phyloP scores from a whole-genome alignment of 345 rosid genomes.

The Nasturtium officinale region DNA sequence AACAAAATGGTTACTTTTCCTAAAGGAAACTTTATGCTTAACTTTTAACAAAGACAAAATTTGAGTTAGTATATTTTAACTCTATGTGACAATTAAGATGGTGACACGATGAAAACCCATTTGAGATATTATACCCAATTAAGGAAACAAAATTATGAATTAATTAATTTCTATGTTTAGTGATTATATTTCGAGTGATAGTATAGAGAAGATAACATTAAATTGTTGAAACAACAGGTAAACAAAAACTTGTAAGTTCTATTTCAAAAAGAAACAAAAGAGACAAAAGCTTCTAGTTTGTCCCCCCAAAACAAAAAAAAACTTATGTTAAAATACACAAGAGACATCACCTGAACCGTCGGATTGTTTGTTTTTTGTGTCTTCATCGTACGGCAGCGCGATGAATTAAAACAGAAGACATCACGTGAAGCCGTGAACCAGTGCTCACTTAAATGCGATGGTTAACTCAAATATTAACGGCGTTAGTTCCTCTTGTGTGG shows the following conservation, averaged over 20 bases:
- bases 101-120: not conserved
- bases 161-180: not conserved
- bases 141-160: not conserved
- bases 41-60: not conserved
- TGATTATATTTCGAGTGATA: not conserved
- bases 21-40: conserved; percentile 21
- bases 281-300: not conserved
- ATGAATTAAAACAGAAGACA: conserved; percentile 31
- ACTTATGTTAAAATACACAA: not conserved
- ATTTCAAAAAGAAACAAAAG: not conserved
- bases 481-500: not conserved
- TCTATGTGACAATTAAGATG: conserved; percentile 2
- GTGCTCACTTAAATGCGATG: conserved; percentile 19
- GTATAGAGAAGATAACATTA: not conserved
- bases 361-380: conserved; percentile 31
- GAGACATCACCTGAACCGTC: conserved; percentile 38
- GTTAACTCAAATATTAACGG: conserved; percentile 22
- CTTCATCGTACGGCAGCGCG: conserved; percentile 34
- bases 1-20: conserved; percentile 4
- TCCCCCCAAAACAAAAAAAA: no score
- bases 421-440: conserved; percentile 44
- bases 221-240: not conserved
- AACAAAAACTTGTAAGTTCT: not conserved
- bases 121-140: not conserved
- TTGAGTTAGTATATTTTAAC: conserved; percentile 3